A percentile compares a stretch with the other conserved stretches of the same genome.
phyloP scores from a whole-genome alignment of 176 grass and related monocot species.

The Paspalum vaginatum region DNA sequence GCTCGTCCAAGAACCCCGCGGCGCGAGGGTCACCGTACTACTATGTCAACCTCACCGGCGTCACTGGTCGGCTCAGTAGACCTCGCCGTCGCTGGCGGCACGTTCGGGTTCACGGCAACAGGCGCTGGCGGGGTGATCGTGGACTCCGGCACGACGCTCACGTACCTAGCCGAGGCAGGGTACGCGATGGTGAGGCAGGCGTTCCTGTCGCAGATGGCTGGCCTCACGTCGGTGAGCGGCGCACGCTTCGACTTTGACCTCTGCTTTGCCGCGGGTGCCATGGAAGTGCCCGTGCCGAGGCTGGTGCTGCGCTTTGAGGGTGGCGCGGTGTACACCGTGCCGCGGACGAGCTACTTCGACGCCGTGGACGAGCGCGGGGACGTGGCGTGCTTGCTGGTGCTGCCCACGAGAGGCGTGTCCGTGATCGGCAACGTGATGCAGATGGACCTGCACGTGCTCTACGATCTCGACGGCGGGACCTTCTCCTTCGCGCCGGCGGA shows the following conservation, averaged over 20 bases:
- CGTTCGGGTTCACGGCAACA: slow-evolving; percentile 38
- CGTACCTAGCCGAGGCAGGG: slow-evolving; percentile 42
- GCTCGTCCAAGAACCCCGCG: slow-evolving; percentile 40
- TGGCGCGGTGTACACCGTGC: slow-evolving; percentile 50
- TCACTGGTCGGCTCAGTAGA: slow-evolving; percentile 44
- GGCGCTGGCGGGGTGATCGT: slow-evolving; percentile 57
- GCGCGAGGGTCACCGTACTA: slow-evolving; percentile 40
- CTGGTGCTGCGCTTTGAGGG: slow-evolving; percentile 55
- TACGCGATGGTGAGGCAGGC: slow-evolving; percentile 44
- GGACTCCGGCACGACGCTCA: slow-evolving; percentile 62
- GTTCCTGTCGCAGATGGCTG: slow-evolving; percentile 40
- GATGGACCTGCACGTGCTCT: slow-evolving; percentile 63
- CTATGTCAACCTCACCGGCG: slow-evolving; percentile 64
- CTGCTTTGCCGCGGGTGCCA: slow-evolving; percentile 44
- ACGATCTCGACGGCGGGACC: slow-evolving; percentile 35
- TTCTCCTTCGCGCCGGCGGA: slow-evolving; percentile 51
- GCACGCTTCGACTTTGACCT: slow-evolving; percentile 46
- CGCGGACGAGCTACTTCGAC: slow-evolving; percentile 51
- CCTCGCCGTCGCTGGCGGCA: slow-evolving; percentile 33
- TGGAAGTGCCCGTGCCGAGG: slow-evolving; percentile 29
- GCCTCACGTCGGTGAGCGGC: slow-evolving; percentile 31
- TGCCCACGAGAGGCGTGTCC: slow-evolving; percentile 44
- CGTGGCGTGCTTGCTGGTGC: slow-evolving; percentile 58
- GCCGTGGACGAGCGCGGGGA: slow-evolving; percentile 14
- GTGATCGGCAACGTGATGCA: slow-evolving; percentile 67